Base-by-base conservation (phyloP, 306 rosid species). In the Medicago arabica region DNA sequence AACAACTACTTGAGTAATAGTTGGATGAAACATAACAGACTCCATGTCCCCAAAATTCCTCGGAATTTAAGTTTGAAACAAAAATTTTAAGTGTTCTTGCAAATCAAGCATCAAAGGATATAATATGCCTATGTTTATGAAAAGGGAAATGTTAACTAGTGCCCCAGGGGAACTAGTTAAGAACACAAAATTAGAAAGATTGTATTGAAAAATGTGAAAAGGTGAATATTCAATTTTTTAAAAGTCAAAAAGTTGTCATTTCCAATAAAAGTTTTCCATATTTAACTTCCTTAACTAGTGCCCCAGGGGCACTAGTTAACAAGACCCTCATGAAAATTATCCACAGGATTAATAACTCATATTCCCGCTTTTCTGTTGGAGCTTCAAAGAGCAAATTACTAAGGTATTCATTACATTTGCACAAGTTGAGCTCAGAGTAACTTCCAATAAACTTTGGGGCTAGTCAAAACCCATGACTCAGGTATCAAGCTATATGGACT, bases 321-420 rank as follows among this genome's bases (percentile, higher is more conserved):
- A n/a, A n/a, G n/a, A n/a, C n/a, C n/a, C n/a, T n/a, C n/a, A n/a
- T n/a, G n/a, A 82, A 75, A 67, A 59, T 17, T 12, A 57, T n/a
- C 49, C 23, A 64, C 8, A 78, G 16, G 60, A 65, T 55, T 46
- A 64, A 73, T 21, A 41, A 69, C 21, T 57, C 71, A 78, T 66
- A 46, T 61, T 47, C 63, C 49, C 19, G 21, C 57, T 50, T 66
- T 39, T 83, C 63, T 44, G 36, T 17, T 44, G 79, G 40, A 68
- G 63, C 59, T 74, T 40, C 17, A 31, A 69, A 74, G 23, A 47
- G 73, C 63, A 69, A 58, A 55, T 36, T 62, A 44, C 41, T 50
- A 21, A 63, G 43, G 76, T 23, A 61, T 51, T 54, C 65, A 8
- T 47, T 69, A 43, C 59, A 62, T 83, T 39, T 47, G 50, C 46